Conservation (phyloP, 2,329 filamentous ascomycete genomes). For the Claviceps humidiphila region DNA sequence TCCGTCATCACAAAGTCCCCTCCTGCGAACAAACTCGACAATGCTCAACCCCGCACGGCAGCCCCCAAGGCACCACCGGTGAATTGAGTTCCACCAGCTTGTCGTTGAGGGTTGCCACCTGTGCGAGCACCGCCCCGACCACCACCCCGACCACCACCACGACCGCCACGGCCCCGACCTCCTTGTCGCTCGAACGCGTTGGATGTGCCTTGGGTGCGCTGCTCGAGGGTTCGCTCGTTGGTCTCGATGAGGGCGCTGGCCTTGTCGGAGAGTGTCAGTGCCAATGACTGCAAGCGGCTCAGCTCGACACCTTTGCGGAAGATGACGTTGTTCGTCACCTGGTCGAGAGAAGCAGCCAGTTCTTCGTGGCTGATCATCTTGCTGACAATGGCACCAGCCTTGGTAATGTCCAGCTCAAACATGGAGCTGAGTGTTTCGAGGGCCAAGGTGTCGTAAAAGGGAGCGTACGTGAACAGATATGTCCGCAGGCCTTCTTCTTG, state of each 20-base stretch:
- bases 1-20: neutral
- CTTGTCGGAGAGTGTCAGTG: constrained; percentile 90
- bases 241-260: constrained; percentile 89
- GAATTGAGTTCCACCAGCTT: constrained; percentile 64
- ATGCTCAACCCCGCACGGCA: constrained; percentile 43
- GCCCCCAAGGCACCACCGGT: constrained; percentile 67
- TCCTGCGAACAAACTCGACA: no score
- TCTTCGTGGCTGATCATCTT: constrained; percentile 99
- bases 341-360: constrained; percentile 87
- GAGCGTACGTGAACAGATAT: constrained; percentile 98
- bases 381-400: constrained; percentile 89
- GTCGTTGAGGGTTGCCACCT: constrained; percentile 47
- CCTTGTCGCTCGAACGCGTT: constrained; percentile 93
- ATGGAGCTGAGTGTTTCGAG: constrained; percentile 75
- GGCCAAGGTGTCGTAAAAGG: constrained; percentile 95
- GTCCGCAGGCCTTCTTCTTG: constrained; percentile 97
- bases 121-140: constrained; percentile 47
- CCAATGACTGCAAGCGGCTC: constrained; percentile 86
- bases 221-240: constrained; percentile 94
- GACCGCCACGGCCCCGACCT: constrained; percentile 57
- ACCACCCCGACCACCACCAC: constrained; percentile 46
- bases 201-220: constrained; percentile 87
- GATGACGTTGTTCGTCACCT: constrained; percentile 93
- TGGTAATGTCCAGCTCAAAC: constrained; percentile 87
- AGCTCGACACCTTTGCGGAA: constrained; percentile 99